These are phyloP conservation scores for Citrullus mucosospermus DNA, from an alignment of 306 rosid genomes.

Conservation along the genomic window DNA sequence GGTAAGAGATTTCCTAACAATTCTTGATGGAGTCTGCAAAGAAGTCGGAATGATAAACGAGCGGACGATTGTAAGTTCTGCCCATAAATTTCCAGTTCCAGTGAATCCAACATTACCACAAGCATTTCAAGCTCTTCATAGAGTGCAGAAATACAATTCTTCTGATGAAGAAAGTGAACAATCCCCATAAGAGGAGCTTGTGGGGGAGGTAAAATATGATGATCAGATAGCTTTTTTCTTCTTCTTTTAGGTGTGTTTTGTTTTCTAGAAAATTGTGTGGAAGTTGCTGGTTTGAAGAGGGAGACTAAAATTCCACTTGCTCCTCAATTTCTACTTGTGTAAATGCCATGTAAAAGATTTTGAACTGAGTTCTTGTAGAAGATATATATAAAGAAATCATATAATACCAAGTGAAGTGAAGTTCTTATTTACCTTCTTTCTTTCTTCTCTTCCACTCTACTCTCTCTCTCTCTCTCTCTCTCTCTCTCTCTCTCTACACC, in stretches of 20 bases:
- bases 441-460: not conserved
- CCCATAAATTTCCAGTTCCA: slow-evolving; percentile 84
- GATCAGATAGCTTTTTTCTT: not conserved
- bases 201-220: not conserved
- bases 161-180: slow-evolving; percentile 41
- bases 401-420: not conserved
- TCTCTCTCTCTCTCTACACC: too few relatives aligned
- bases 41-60: slow-evolving; percentile 83
- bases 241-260: slow-evolving; percentile 19
- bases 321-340: slow-evolving; percentile 25
- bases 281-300: slow-evolving; percentile 28
- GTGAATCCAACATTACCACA: slow-evolving; percentile 79
- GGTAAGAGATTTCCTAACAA: slow-evolving; percentile 66
- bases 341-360: slow-evolving; percentile 61
- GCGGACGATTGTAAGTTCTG: slow-evolving; percentile 62
- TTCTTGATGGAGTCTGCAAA: slow-evolving; percentile 82
- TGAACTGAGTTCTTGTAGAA: slow-evolving; percentile 33
- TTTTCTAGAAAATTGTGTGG: slow-evolving; percentile 26
- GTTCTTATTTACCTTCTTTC: not conserved
- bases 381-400: slow-evolving; percentile 25
- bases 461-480: too few relatives aligned
- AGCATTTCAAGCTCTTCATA: slow-evolving; percentile 37
- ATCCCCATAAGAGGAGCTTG: slow-evolving; percentile 24
- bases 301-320: not conserved
- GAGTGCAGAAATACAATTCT: slow-evolving; percentile 26